These are phyloP conservation scores for Agrocybe praecox DNA, from an alignment of 768 basidiomycete genomes.

Conservation along the genomic window DNA sequence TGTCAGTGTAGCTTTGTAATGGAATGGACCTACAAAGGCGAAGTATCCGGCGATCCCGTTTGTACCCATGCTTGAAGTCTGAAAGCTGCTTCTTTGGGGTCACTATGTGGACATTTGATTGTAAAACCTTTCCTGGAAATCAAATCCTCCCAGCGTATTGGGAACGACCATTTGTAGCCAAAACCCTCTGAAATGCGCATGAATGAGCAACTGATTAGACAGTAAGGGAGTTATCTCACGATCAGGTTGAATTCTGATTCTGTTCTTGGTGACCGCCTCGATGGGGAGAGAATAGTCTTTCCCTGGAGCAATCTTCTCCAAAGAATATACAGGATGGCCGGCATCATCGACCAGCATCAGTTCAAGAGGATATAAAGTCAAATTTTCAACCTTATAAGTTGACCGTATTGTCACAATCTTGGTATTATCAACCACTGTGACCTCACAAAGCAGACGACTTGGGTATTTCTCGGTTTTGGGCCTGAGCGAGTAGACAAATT, in stretches of 20 bases:
- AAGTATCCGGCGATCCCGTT: slow-evolving; percentile 57
- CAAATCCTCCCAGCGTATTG: slow-evolving; percentile 90
- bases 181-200: slow-evolving; percentile 73
- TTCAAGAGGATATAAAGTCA: slow-evolving; percentile 90
- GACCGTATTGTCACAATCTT: slow-evolving; percentile 95
- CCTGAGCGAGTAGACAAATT: slow-evolving; percentile 84
- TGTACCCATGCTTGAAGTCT: slow-evolving; percentile 92
- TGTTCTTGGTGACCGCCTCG: slow-evolving; percentile 80
- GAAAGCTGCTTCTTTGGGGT: slow-evolving; percentile 85
- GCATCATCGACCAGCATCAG: slow-evolving; percentile 85
- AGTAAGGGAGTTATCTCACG: slow-evolving; percentile 52
- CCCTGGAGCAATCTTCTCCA: slow-evolving; percentile 91
- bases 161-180: slow-evolving; percentile 90
- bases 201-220: neutral
- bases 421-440: slow-evolving; percentile 88
- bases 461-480: slow-evolving; percentile 75
- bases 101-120: slow-evolving; percentile 82
- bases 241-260: slow-evolving; percentile 88
- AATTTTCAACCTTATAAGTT: slow-evolving; percentile 88
- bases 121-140: slow-evolving; percentile 69
- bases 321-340: slow-evolving; percentile 77
- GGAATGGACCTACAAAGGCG: slow-evolving; percentile 52
- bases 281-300: slow-evolving; percentile 89
- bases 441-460: slow-evolving; percentile 85
- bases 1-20: slow-evolving; percentile 62